Conservation (phyloP, 192 early-diverging fungal genomes). For the Coemansia sp. region DNA sequence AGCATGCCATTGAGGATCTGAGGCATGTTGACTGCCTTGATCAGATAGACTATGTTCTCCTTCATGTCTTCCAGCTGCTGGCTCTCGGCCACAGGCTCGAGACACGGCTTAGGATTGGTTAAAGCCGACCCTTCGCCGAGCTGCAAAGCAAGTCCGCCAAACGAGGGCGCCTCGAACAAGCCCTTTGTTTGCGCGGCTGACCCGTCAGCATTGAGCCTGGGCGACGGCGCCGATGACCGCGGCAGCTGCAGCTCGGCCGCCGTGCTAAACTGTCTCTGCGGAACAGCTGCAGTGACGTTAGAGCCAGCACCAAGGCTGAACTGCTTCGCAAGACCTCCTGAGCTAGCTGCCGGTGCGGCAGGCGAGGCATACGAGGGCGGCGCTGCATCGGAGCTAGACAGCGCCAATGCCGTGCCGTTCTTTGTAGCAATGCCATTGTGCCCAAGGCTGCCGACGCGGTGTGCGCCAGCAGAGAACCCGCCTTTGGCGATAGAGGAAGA, state of each 20-base stretch:
- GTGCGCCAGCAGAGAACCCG: neutral
- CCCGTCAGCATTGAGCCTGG: neutral
- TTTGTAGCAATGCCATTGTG: neutral
- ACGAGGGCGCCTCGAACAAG: neutral
- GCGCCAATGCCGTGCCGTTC: neutral
- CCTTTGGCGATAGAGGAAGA: neutral
- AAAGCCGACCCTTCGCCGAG: neutral
- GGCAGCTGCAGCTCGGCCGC: constrained; percentile 5
- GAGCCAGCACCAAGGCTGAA: neutral
- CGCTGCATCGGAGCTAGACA: neutral
- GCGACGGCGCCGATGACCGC: neutral
- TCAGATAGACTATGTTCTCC: constrained; percentile 29
- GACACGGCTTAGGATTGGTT: neutral
- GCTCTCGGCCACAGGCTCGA: neutral
- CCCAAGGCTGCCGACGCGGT: neutral
- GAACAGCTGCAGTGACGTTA: neutral
- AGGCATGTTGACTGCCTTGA: constrained; percentile 36
- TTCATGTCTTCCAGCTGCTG: constrained; percentile 35
- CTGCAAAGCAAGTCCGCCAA: neutral
- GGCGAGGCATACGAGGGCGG: too few species aligned
- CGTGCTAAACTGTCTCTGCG: neutral
- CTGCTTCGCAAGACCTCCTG: neutral
- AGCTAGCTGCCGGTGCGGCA: neutral
- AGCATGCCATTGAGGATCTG: constrained; percentile 30
- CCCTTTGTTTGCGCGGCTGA: neutral